Evolutionary conservation across 257 asterid genomes (phyloP).

Genomic region (Petunia axillaris): DNA sequence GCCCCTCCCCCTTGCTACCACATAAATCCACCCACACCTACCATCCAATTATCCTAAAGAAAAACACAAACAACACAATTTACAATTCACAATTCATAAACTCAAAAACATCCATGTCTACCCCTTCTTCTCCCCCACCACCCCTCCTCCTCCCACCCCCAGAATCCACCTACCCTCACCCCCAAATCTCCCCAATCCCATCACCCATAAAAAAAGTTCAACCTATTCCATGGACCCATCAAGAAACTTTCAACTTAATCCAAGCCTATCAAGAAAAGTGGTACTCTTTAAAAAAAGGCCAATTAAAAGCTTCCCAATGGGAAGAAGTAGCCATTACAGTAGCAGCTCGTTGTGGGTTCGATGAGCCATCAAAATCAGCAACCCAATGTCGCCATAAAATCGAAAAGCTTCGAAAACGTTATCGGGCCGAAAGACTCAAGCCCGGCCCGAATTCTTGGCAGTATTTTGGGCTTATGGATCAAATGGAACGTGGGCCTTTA

Average conservation of each 20-base stretch:
- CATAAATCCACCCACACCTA: neutral
- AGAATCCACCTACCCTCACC: constrained; percentile 23
- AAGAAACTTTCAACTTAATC: constrained; percentile 82
- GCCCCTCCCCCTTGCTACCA: constrained; percentile 13
- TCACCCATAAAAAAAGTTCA: constrained; percentile 57
- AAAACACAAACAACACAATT: neutral
- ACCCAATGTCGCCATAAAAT: constrained; percentile 97
- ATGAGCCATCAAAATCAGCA: constrained; percentile 74
- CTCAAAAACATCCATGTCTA: neutral
- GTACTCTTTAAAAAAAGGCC: constrained; percentile 87
- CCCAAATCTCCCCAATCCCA: constrained; percentile 36
- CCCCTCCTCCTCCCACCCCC: constrained; percentile 30
- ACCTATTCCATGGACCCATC: constrained; percentile 85
- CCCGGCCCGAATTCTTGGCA: constrained; percentile 79
- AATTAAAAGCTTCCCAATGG: constrained; percentile 89
- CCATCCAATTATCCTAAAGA: neutral
- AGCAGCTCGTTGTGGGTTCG: constrained; percentile 82
- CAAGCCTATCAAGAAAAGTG: constrained; percentile 87
- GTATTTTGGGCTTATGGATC: constrained; percentile 81
- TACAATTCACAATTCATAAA: neutral
- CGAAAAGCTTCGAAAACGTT: constrained; percentile 87
- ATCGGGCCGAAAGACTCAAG: constrained; percentile 71
- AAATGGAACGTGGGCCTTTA: constrained; percentile 85
- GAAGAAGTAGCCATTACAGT: constrained; percentile 73
- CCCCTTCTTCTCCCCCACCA: constrained; percentile 25